Conservation (phyloP, 1,139 yeast species). For the Wickerhamomyces sp. region DNA sequence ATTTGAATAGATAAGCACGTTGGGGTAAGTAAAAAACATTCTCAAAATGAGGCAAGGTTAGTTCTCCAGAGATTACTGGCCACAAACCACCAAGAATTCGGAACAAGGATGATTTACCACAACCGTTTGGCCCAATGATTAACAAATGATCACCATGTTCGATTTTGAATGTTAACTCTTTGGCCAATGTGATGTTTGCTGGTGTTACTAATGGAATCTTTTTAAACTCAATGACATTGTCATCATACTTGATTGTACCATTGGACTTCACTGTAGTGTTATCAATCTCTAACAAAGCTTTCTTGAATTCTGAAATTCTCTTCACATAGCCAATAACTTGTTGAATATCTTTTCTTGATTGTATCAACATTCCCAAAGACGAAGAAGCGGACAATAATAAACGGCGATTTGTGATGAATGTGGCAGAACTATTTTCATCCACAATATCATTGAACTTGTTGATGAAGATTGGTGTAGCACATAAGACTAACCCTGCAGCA, state of each 20-base stretch:
- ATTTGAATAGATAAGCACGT: conserved; percentile 71
- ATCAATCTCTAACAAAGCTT: conserved; percentile 53
- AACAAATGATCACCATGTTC: conserved; percentile 80
- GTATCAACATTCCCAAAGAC: conserved; percentile 82
- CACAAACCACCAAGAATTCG: conserved; percentile 89
- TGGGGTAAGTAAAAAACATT: conserved; percentile 86
- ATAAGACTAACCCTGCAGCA: conserved; percentile 83
- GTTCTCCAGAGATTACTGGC: conserved; percentile 67
- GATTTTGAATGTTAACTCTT: conserved; percentile 62
- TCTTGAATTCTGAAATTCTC: conserved; percentile 68
- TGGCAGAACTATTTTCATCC: conserved; percentile 50
- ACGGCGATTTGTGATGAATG: conserved; percentile 87
- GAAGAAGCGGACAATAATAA: conserved; percentile 81
- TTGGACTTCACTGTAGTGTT: conserved; percentile 17
- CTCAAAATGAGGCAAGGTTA: conserved; percentile 60
- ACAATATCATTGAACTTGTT: conserved; percentile 49
- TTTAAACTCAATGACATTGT: conserved; percentile 64
- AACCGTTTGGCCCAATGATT: conserved; percentile 94
- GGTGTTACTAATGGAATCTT: conserved; percentile 82
- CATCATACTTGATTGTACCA: conserved; percentile 37
- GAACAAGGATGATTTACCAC: conserved; percentile 90
- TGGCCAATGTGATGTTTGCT: conserved; percentile 68
- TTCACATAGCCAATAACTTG: conserved; percentile 82
- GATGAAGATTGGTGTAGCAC: conserved; percentile 86
- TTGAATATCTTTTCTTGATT: conserved; percentile 78